phyloP scores from a whole-genome alignment of 257 asterid genomes.

The Gynochthodes officinalis region DNA sequence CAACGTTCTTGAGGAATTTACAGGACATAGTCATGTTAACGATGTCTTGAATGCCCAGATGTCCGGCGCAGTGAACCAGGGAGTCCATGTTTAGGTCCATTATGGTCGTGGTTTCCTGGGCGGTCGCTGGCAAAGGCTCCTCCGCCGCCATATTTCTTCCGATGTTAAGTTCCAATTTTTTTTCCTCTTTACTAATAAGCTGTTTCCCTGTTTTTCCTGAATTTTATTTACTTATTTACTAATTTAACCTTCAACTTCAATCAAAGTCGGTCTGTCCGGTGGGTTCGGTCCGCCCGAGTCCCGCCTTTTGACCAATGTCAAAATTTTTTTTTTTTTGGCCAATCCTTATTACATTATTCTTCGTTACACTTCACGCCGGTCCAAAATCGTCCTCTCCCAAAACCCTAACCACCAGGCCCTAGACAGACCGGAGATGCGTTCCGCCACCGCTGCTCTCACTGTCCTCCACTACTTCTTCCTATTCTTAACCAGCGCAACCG shows the following conservation, averaged over 20 bases:
- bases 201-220: too few relatives aligned
- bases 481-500: conserved; percentile 21
- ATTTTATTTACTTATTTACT: neutral
- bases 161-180: neutral
- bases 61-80: conserved; percentile 49
- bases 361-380: too few relatives aligned
- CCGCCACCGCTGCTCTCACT: conserved; percentile 35
- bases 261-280: neutral
- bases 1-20: conserved; percentile 49
- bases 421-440: conserved; percentile 41
- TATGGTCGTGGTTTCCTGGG: conserved; percentile 41
- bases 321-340: too few relatives aligned
- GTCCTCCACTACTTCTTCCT: conserved; percentile 30
- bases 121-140: conserved; percentile 28
- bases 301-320: neutral
- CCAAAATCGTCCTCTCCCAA: neutral
- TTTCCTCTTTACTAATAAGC: too few relatives aligned
- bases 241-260: neutral
- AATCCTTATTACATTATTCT: too few relatives aligned
- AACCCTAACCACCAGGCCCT: conserved; percentile 19
- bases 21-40: conserved; percentile 65
- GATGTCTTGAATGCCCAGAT: conserved; percentile 52
- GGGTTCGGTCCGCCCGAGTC: neutral
- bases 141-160: conserved; percentile 29
- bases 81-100: conserved; percentile 57